Conservation (phyloP, 1,284 basidiomycete genomes). For the Lentinula novae-zelandiae region DNA sequence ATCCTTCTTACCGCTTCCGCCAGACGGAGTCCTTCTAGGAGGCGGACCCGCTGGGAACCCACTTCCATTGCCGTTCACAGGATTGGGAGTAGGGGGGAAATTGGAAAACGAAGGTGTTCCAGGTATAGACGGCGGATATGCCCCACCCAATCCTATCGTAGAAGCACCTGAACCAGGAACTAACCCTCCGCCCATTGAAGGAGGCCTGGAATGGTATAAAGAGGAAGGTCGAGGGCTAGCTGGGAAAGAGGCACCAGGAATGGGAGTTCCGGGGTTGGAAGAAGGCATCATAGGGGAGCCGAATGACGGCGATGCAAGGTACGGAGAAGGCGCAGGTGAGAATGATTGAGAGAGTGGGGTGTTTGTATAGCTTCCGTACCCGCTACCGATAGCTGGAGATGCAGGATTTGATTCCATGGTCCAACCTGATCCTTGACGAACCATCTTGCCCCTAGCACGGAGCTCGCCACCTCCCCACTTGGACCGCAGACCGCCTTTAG, state of each 20-base stretch:
- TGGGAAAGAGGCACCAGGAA: slow-evolving; percentile 6
- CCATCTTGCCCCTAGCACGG: slow-evolving; percentile 25
- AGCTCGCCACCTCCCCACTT: slow-evolving; percentile 42
- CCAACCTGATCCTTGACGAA: slow-evolving; percentile 18
- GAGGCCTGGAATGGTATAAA: slow-evolving; percentile 4
- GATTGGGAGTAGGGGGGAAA: slow-evolving; percentile 38
- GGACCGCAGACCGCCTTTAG: slow-evolving; percentile 38
- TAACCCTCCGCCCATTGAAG: not conserved
- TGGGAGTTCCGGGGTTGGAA: slow-evolving; percentile 27
- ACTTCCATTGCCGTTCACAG: slow-evolving; percentile 24
- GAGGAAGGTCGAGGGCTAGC: slow-evolving; percentile 7
- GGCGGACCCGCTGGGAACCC: slow-evolving; percentile 26
- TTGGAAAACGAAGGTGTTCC: slow-evolving; percentile 23
- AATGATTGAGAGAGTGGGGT: slow-evolving; percentile 34
- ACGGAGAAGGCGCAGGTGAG: slow-evolving; percentile 25
- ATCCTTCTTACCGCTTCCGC: slow-evolving; percentile 34
- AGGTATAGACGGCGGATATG: slow-evolving; percentile 20
- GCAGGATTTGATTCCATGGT: slow-evolving; percentile 17
- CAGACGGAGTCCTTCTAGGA: slow-evolving; percentile 22
- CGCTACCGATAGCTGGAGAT: slow-evolving; percentile 10
- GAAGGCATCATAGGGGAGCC: slow-evolving; percentile 24
- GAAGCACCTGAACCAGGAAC: not conserved
- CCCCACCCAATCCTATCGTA: slow-evolving; percentile 1
- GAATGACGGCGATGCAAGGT: slow-evolving; percentile 29
- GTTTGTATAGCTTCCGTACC: slow-evolving; percentile 30